Base-by-base conservation (phyloP, 2,329 filamentous ascomycete species). In the Saccharata proteae region DNA sequence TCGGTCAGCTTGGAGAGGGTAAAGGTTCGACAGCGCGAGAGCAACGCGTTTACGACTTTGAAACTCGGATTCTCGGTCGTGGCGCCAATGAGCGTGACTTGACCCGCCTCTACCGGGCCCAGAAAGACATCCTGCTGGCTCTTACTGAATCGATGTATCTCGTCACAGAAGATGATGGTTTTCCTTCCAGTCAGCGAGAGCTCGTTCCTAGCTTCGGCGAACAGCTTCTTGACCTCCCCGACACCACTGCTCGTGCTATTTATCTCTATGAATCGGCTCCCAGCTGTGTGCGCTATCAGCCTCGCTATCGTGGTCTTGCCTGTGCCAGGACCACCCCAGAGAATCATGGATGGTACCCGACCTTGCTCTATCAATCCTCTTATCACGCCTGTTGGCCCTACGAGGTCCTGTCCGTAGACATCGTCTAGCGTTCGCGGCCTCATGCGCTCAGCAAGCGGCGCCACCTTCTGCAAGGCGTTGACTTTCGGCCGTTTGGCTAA, bases 1-100 rank as follows among this genome's bases (percentile, higher is more conserved):
- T 78, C 70, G 0, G 70, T 69, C 25, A 98, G 68, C 42, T 85
- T 77, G 26, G 76, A 64, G 7, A 98, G 61, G 0, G 84, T 93
- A 45, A 98, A 96, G 0, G 84, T 93, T 16, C 90, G 71, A 56
- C 88, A 96, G 27, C 90, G 71, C 15, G 83, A 93, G 3, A 96
- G 65, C 33, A 98, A 65, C 2, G 90, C 88, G 41, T 74, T 78
- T 44, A 90, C 81, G 24, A 98, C 75, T 48, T 92, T 88, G 64
- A 96, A 96, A 4, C 80, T 88, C 0, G 90, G 90, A 43, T 98
- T 98, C 55, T 98, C 90, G 0, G 90, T 98, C 3, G 90, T 98
- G 5, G 90, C 90, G 8, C 86, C 90, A 38, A 96, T 90, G 17
- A 98, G 65, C 0, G 83, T 94, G 41, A 98, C 78, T 16, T 81